phyloP scores from a whole-genome alignment of 495 filamentous ascomycete species.

The Aspergillus affinis region DNA sequence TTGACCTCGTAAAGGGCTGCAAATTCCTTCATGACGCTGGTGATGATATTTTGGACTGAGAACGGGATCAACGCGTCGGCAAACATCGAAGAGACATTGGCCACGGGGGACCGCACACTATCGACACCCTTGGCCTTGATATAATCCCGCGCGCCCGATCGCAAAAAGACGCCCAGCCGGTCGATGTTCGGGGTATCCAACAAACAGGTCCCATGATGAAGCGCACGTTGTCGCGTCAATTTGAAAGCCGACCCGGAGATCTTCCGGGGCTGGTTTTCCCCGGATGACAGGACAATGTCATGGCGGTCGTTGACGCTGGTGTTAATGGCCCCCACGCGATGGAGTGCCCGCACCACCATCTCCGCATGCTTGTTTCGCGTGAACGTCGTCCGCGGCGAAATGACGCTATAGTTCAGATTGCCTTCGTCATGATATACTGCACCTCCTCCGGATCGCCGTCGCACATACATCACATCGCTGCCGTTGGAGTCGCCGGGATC shows the following conservation, averaged over 20 bases:
- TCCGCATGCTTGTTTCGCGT: constrained; percentile 83
- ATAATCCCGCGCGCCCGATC: constrained; percentile 69
- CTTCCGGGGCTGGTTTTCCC: constrained; percentile 59
- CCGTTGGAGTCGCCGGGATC: constrained; percentile 18
- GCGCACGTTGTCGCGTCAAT: constrained; percentile 68
- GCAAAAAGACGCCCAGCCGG: constrained; percentile 62
- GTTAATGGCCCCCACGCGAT: constrained; percentile 40
- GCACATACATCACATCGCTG: constrained; percentile 62
- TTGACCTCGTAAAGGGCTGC: constrained; percentile 30
- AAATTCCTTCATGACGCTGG: constrained; percentile 38
- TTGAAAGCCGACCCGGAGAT: constrained; percentile 94
- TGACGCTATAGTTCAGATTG: constrained; percentile 92
- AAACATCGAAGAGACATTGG: constrained; percentile 65
- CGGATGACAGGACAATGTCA: constrained; percentile 74
- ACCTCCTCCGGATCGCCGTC: constrained; percentile 83
- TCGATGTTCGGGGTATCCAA: constrained; percentile 69
- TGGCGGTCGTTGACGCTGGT: constrained; percentile 84
- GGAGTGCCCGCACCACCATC: constrained; percentile 82
- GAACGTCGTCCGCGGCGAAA: constrained; percentile 71
- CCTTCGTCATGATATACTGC: constrained; percentile 90
- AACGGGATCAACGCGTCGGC: constrained; percentile 33
- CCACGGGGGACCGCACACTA: constrained; percentile 81
- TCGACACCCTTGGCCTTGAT: constrained; percentile 86
- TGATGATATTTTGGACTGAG: constrained; percentile 37
- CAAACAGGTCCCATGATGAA: constrained; percentile 92